Evolutionary conservation across 2,329 filamentous ascomycete genomes (phyloP).

Genomic region (Sporothrix sp.): DNA sequence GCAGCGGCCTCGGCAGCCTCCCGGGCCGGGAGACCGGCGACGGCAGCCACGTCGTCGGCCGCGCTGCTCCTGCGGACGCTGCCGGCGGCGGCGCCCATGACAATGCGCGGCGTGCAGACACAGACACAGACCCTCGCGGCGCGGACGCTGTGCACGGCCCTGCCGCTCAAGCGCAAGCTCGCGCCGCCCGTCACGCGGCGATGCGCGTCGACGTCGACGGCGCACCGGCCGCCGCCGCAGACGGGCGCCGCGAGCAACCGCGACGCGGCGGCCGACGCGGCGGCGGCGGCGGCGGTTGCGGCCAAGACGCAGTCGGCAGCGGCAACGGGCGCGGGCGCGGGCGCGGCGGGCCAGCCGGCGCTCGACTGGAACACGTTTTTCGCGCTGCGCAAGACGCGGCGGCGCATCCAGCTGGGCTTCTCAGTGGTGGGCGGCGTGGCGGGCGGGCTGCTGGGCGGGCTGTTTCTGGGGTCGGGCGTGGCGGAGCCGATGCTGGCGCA

Average conservation of each 20-base stretch:
- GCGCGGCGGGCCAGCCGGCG: slow-evolving; percentile 23
- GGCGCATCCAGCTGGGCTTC: slow-evolving; percentile 72
- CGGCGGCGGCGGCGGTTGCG: slow-evolving; percentile 14
- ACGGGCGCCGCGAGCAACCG: slow-evolving; percentile 7
- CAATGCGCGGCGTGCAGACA: background rate
- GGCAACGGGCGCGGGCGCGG: slow-evolving; percentile 15
- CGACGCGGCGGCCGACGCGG: slow-evolving; percentile 18
- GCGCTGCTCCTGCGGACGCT: background rate
- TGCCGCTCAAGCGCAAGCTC: slow-evolving; percentile 6
- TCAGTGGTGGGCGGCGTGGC: slow-evolving; percentile 56
- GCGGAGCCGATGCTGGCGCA: slow-evolving; percentile 61
- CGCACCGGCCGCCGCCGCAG: background rate
- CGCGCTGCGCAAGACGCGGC: slow-evolving; percentile 73
- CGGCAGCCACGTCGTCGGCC: background rate
- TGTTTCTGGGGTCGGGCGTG: slow-evolving; percentile 59
- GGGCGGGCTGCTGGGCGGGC: slow-evolving; percentile 52
- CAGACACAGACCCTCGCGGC: background rate
- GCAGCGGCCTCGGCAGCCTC: slow-evolving; percentile 6
- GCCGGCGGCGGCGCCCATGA: background rate
- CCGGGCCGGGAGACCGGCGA: background rate
- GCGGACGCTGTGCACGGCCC: background rate
- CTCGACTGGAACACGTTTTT: slow-evolving; percentile 92
- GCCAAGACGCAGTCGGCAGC: slow-evolving; percentile 1
- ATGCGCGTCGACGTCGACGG: background rate
- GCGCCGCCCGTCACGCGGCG: background rate